Evolutionary conservation across 1,284 basidiomycete genomes (phyloP).

Genomic region (Puccinia sorghi): DNA sequence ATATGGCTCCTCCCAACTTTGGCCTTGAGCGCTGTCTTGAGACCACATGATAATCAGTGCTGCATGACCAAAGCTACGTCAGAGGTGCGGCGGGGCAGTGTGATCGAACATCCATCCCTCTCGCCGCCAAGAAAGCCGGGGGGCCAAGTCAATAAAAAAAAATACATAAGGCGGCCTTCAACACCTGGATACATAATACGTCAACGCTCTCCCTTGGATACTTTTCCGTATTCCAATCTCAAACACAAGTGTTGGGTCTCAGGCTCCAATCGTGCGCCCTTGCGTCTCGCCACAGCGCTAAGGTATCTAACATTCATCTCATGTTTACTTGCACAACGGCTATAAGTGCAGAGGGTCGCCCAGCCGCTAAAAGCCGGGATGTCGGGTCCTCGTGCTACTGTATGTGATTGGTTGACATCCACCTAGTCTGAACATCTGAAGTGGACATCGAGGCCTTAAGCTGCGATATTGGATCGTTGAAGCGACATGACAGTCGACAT

Average conservation of each 20-base stretch:
- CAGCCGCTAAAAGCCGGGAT: no score
- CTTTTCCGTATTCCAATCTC: background rate
- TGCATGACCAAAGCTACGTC: background rate
- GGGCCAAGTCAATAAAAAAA: no score
- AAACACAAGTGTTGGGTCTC: background rate
- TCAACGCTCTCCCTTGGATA: background rate
- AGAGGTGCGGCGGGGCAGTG: background rate
- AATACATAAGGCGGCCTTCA: background rate
- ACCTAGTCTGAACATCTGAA: no score
- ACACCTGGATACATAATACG: background rate
- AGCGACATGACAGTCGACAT: no score
- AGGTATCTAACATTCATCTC: background rate
- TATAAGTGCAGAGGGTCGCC: no score
- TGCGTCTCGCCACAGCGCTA: background rate
- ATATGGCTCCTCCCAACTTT: no score
- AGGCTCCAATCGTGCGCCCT: background rate
- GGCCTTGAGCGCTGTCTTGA: no score
- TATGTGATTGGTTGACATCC: no score
- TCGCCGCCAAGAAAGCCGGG: background rate
- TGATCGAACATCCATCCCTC: background rate
- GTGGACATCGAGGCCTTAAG: no score
- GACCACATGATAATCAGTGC: background rate
- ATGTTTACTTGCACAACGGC: background rate
- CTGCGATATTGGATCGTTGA: no score
- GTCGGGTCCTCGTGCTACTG: no score